Conservation (phyloP, 2,329 filamentous ascomycete genomes). For the Endocalyx cinctus region DNA sequence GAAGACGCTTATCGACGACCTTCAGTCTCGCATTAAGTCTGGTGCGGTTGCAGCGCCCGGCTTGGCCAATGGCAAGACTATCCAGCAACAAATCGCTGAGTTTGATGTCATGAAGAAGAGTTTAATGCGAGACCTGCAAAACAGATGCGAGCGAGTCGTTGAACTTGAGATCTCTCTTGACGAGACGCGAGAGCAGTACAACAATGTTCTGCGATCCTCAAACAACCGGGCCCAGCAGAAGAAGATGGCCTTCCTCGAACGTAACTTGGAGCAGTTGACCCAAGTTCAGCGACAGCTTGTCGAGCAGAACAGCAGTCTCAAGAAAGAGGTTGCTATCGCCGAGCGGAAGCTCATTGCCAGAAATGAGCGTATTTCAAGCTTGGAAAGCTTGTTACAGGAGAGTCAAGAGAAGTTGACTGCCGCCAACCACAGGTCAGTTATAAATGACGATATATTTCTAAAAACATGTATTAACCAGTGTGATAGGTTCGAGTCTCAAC, state of each 20-base stretch:
- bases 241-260: constrained; percentile 99
- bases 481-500: constrained; percentile 88
- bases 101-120: constrained; percentile 99
- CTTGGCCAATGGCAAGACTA: constrained; percentile 79
- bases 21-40: constrained; percentile 69
- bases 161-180: constrained; percentile 97
- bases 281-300: constrained; percentile 96
- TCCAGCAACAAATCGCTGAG: constrained; percentile 96
- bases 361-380: constrained; percentile 92
- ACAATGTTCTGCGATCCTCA: constrained; percentile 91
- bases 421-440: constrained; percentile 90
- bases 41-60: constrained; percentile 48
- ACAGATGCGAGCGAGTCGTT: constrained; percentile 95
- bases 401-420: constrained; percentile 97
- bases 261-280: constrained; percentile 95
- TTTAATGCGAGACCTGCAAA: constrained; percentile 96
- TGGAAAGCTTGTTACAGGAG: constrained; percentile 89
- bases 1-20: constrained; percentile 73
- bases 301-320: constrained; percentile 93
- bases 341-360: constrained; percentile 94
- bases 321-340: constrained; percentile 98
- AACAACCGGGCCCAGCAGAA: constrained; percentile 99
- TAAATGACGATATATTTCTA: too few relatives aligned
- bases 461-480: constrained; percentile 22
- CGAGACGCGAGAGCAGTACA: constrained; percentile 97